Evolutionary conservation across 2,329 filamentous ascomycete species (phyloP), one percentile per base, ranked within the genome.

Genomic region (Xylaria sp.): DNA sequence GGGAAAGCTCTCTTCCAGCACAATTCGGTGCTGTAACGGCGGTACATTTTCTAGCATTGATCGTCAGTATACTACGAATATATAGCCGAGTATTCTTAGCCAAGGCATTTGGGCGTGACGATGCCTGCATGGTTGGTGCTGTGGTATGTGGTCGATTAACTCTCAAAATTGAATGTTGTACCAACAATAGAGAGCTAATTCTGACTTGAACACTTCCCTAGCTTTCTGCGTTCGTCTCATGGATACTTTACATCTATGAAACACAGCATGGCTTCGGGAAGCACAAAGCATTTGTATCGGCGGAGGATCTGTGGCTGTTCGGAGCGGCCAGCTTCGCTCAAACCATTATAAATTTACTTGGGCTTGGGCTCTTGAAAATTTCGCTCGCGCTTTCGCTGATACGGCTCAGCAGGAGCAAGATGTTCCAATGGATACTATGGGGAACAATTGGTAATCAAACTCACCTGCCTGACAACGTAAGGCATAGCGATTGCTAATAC

Each of bases 231-330:
- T 60, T 78, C 4, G 75, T 69, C 18, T 79, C 78, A 10, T 77
- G 72, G 70, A 68, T 74, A 9, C 72, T 75, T 66, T 85, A 86
- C 67, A 75, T 83, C 7, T 76, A 82, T 18, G 82, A 86, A 71
- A 78, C 79, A 1, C 72, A 80, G 4, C 77, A 84, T 66, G 86
- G 85, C 2, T 75, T 87, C 8, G 86, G 86, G 9, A 80, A 78
- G 58, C 85, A 86, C 69, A 75, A 78, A 10, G 68, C 77, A 3
- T 81, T 81, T 2, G 77, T 86, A 43, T 69, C 77, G 2, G 63
- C 66, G 0, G 33, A 72, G 0, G 80, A 82, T 54, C 77, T 79
- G 15, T 72, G 73, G 18, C 72, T 75, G 1, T 82, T 84, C 61
- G 71, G 77, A 1, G 82, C 84, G 52, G 80, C 82, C 49, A 78